Percentiles rank a stretch among this genome's conserved stretches.
Conservation (phyloP, 2,329 filamentous ascomycete genomes). For the Helotiales sp. region DNA sequence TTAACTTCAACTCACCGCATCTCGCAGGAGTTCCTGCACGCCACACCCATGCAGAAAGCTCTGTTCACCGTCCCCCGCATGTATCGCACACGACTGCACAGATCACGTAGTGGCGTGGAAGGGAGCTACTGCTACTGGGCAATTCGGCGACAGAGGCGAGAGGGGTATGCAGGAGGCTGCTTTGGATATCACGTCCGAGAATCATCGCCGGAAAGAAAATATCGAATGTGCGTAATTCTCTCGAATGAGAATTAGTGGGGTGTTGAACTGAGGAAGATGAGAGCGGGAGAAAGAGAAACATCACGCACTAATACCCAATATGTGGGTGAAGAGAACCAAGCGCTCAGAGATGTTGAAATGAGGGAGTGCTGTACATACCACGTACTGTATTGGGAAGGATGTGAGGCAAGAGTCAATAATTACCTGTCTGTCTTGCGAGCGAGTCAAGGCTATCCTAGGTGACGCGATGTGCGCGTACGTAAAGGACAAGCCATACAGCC, state of each 20-base stretch:
- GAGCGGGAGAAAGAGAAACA: neutral
- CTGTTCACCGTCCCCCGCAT: conserved; percentile 2
- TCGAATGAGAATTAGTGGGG: neutral
- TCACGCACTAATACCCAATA: neutral
- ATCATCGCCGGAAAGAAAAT: too few species aligned
- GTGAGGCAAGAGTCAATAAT: neutral
- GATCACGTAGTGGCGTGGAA: conserved; percentile 1
- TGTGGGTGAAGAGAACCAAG: neutral
- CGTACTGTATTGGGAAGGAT: neutral
- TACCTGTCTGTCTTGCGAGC: neutral
- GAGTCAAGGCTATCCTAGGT: neutral
- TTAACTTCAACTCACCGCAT: neutral
- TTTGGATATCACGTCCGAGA: neutral
- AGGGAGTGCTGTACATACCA: neutral
- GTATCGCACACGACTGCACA: neutral
- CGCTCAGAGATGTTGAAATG: neutral
- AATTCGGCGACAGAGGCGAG: neutral
- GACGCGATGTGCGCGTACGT: conserved; percentile 3
- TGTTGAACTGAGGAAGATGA: neutral
- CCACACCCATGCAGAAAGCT: conserved; percentile 11
- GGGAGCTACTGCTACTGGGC: neutral
- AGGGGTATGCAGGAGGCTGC: neutral
- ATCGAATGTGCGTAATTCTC: neutral
- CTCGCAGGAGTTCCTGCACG: conserved; percentile 26
- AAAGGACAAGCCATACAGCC: neutral